Evolutionary conservation across 805 yeast species (phyloP), one percentile per base, ranked within the genome.

Genomic region (Metschnikowia noctiluminum): DNA sequence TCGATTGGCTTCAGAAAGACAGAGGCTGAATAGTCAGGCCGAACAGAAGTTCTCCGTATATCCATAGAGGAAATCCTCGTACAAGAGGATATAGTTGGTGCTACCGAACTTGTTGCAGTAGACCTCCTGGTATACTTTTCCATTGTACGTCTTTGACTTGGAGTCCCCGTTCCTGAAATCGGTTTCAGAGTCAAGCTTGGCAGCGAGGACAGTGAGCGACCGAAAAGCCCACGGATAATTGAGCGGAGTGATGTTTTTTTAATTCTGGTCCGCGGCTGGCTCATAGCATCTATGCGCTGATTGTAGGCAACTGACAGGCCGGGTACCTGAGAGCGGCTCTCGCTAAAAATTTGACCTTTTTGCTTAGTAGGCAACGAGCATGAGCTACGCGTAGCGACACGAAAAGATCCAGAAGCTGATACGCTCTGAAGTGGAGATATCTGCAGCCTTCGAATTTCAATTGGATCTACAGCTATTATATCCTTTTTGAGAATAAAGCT

Each of bases 401-500:
- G 15, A 15, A 28, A 27, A n/a, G 34, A 9, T 11, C 26, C 8
- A 3, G 39, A 40, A 27, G 13, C 15, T 7, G 37, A 8, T 15
- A 28, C n/a, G 15, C 10, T 40, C 7, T 15, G 28, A 2, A 11
- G 26, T 9, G 32, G 45, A 7, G 64, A 66, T 51, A 66, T 66
- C 48, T 68, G 73, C 11, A 71, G 66, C 32, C 13, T 30, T 30
- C 6, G 32, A 12, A 9, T 3, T 14, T 48, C 46, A 49, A 66
- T 66, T 51, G 46, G 63, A 6, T 74, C 73, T 44, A 60, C 48
- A 13, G 59, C 46, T 13, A 64, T 66, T 16, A 71, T 66, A 51
- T 70, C 76, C 60, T 68, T 69, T 62, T 70, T 70, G 60, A 73
- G 68, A 14, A 73, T 61, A 55, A 67, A 72, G 36, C 74, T 67